Conservation (phyloP, 495 filamentous ascomycete genomes). For the Penicillium taxi region DNA sequence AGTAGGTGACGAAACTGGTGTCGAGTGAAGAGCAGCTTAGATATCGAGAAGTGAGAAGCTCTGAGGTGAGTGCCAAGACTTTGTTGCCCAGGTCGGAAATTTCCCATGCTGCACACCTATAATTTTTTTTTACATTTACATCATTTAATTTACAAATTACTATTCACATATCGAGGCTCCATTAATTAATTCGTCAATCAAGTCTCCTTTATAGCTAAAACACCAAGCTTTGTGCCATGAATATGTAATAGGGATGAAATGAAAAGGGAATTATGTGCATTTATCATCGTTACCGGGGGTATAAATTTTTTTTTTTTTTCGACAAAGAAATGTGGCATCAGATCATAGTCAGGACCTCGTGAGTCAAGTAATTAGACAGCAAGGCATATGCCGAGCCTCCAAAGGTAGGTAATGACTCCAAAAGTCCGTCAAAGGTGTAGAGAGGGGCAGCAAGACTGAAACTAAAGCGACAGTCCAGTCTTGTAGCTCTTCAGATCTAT, state of each 20-base stretch:
- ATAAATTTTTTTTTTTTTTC: conserved; percentile 14
- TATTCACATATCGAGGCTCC: conserved; percentile 16
- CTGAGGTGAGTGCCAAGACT: conserved; percentile 24
- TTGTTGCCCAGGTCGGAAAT: conserved; percentile 19
- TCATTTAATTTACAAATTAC: background rate
- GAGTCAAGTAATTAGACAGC: conserved; percentile 3
- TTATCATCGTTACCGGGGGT: conserved; percentile 21
- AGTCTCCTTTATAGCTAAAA: no score
- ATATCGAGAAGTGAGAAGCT: conserved; percentile 11
- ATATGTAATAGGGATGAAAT: conserved; percentile 14
- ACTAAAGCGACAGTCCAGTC: background rate
- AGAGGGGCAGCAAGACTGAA: background rate
- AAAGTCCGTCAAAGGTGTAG: background rate
- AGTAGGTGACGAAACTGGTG: background rate
- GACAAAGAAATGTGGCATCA: conserved; percentile 8
- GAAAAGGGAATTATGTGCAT: conserved; percentile 23
- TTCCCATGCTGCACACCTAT: no score
- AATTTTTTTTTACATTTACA: no score
- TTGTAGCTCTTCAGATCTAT: conserved; percentile 9
- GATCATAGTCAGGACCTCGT: conserved; percentile 16
- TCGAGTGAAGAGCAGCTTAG: conserved; percentile 1
- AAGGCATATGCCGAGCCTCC: background rate
- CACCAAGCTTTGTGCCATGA: no score
- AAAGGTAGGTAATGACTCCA: conserved; percentile 1
- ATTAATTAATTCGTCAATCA: no score